phyloP scores from a whole-genome alignment of 2,329 filamentous ascomycete species.

The Aspergillus piperis region DNA sequence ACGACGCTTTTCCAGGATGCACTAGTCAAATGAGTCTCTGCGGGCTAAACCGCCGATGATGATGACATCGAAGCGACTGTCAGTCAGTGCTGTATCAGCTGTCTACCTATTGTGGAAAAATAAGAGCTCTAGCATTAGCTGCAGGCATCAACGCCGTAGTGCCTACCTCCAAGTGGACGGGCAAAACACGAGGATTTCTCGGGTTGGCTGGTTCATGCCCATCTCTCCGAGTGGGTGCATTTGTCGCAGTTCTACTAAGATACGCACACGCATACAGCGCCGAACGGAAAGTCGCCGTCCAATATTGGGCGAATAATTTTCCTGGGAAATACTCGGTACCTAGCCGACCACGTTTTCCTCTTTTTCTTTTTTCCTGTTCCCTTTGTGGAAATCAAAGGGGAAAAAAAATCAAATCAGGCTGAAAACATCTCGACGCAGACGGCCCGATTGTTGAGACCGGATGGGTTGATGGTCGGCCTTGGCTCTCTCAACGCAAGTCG shows the following conservation, averaged over 20 bases:
- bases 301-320: not conserved
- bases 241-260: not conserved
- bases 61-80: not conserved
- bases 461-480: constrained; percentile 10
- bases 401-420: not conserved
- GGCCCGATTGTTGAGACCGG: constrained; percentile 11
- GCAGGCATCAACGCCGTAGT: not conserved
- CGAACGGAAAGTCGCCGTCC: not conserved
- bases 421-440: constrained; percentile 6
- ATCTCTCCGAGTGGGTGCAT: constrained; percentile 2
- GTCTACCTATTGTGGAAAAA: not conserved
- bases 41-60: not conserved
- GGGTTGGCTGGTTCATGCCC: not conserved
- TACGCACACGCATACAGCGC: not conserved
- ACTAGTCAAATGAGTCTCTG: not conserved
- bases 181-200: not conserved
- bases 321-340: not conserved
- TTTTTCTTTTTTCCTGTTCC: no score
- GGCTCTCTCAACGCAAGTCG: constrained; percentile 4
- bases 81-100: not conserved
- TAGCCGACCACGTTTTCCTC: not conserved
- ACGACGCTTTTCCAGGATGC: not conserved
- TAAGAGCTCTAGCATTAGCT: not conserved
- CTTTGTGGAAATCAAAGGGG: no score
- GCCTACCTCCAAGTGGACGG: not conserved